A percentile compares a stretch with the other conserved stretches of the same genome.
Evolutionary conservation across 2,329 filamentous ascomycete genomes (phyloP).

Genomic region (Microsporum canis): DNA sequence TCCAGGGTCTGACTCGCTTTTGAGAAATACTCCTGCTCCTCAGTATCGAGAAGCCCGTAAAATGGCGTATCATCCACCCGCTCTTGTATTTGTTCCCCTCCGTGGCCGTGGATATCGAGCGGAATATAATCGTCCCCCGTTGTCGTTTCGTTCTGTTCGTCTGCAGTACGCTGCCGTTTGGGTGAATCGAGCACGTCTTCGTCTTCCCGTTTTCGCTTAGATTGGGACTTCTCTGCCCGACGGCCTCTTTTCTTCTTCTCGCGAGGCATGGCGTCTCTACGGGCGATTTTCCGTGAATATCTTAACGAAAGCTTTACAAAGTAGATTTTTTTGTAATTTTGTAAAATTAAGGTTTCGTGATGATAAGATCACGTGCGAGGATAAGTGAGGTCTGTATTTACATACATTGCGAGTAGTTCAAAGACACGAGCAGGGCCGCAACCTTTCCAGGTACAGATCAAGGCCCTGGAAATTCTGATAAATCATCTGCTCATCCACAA

Average conservation of each 20-base stretch:
- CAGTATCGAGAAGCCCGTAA: constrained; percentile 82
- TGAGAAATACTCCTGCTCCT: constrained; percentile 94
- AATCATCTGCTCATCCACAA: neutral
- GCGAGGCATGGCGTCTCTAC: constrained; percentile 29
- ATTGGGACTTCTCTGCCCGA: constrained; percentile 22
- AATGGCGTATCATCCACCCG: constrained; percentile 54
- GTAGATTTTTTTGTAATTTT: neutral
- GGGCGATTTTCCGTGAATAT: neutral
- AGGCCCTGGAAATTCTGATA: neutral
- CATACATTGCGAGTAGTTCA: no score
- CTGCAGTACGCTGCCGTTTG: constrained; percentile 30
- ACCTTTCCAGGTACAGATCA: no score
- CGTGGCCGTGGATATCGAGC: constrained; percentile 17
- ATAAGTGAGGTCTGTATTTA: no score
- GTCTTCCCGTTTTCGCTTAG: constrained; percentile 26
- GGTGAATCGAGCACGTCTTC: constrained; percentile 25
- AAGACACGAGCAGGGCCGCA: no score
- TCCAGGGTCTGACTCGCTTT: constrained; percentile 82
- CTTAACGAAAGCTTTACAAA: neutral
- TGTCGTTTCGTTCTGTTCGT: constrained; percentile 10
- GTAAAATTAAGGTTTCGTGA: neutral
- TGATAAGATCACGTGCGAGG: no score
- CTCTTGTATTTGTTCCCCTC: constrained; percentile 15
- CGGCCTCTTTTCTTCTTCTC: constrained; percentile 39
- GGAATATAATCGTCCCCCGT: constrained; percentile 31